A percentile compares a stretch with the other conserved stretches of the same genome.
These are phyloP conservation scores for Microbotryomycetes sp. DNA, from an alignment of 1,284 basidiomycete genomes.

Conservation along the genomic window DNA sequence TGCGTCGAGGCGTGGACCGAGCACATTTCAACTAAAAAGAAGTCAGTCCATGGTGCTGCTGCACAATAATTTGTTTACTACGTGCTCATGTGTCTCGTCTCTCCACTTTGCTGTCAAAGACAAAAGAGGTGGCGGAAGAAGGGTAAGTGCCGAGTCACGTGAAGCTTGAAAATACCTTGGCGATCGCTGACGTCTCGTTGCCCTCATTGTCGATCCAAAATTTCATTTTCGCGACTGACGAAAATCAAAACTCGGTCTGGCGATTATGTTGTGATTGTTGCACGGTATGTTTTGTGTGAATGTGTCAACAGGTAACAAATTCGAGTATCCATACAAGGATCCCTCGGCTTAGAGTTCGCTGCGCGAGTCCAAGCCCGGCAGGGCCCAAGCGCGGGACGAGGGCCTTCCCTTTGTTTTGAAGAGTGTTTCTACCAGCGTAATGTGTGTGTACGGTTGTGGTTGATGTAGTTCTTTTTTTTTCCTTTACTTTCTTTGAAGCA, in stretches of 20 bases:
- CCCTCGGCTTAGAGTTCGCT: neutral
- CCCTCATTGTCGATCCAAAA: neutral
- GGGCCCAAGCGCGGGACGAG: no score
- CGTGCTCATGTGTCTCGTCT: neutral
- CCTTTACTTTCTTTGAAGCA: no score
- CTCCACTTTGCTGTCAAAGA: slow-evolving; percentile 2
- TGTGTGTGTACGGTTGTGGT: no score
- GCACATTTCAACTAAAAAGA: slow-evolving; percentile 74
- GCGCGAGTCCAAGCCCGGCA: neutral
- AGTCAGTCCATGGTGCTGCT: slow-evolving; percentile 53
- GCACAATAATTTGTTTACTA: neutral
- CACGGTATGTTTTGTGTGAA: neutral
- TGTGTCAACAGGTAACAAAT: slow-evolving; percentile 51
- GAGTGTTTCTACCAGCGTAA: no score
- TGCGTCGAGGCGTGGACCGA: slow-evolving; percentile 82
- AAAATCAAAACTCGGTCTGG: no score
- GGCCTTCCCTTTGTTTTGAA: no score
- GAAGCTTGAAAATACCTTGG: no score
- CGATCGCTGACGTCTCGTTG: no score
- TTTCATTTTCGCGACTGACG: neutral
- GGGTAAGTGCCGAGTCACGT: neutral
- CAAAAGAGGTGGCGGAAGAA: slow-evolving; percentile 32
- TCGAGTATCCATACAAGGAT: slow-evolving; percentile 80
- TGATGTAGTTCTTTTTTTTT: no score
- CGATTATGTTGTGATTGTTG: no score